These are phyloP conservation scores for Pistacia vera DNA, from an alignment of 345 rosid genomes.

Conservation along the genomic window DNA sequence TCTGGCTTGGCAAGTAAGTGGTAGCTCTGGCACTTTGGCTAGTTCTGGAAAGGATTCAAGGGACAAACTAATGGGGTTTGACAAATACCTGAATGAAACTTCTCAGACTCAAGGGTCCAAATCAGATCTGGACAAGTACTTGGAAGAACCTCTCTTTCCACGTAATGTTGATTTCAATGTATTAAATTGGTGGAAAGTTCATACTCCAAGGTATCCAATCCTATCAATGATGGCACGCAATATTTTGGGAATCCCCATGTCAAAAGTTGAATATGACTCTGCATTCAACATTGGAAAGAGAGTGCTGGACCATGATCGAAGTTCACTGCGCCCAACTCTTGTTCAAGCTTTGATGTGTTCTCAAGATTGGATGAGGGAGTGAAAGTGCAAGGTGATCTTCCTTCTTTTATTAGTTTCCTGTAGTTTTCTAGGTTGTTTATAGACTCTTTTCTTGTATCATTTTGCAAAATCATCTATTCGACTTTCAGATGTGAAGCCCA, in stretches of 20 bases:
- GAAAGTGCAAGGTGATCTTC: constrained; percentile 38
- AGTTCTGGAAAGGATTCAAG: constrained; percentile 33
- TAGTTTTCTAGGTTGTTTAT: neutral
- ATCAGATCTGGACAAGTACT: constrained; percentile 73
- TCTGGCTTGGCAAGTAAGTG: constrained; percentile 46
- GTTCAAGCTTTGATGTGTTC: constrained; percentile 83
- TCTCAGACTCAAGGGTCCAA: constrained; percentile 49
- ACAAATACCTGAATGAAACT: constrained; percentile 65
- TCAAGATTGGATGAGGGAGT: constrained; percentile 70
- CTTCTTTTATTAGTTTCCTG: neutral
- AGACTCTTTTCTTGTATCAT: neutral
- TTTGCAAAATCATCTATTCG: constrained; percentile 3
- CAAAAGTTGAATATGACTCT: constrained; percentile 44
- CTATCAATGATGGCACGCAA: constrained; percentile 84
- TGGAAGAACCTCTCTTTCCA: constrained; percentile 87
- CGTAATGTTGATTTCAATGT: constrained; percentile 62
- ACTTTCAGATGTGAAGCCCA: neutral
- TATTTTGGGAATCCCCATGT: constrained; percentile 63
- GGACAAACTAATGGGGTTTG: constrained; percentile 68
- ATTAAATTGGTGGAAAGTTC: constrained; percentile 88
- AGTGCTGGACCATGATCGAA: constrained; percentile 53
- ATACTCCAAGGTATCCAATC: constrained; percentile 71
- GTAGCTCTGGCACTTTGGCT: constrained; percentile 24
- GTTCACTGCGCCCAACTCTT: constrained; percentile 52
- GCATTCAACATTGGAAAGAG: constrained; percentile 45